Conservation (phyloP, 768 basidiomycete genomes). For the Kwoniella heveanensis region DNA sequence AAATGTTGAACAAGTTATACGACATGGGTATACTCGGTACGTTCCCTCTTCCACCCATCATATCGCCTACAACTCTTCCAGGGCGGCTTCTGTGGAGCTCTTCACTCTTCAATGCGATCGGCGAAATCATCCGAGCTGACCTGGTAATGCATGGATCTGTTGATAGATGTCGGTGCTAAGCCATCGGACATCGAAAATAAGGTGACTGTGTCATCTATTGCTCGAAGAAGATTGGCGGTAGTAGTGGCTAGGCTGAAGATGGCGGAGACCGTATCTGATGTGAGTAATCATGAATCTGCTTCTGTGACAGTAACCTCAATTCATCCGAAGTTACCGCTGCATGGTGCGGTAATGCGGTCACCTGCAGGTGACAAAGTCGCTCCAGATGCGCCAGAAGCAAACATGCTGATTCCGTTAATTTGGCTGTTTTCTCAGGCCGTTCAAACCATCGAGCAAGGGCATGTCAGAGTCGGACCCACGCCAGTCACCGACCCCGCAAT, state of each 20-base stretch:
- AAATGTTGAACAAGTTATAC: slow-evolving; percentile 90
- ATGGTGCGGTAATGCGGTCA: too few species aligned
- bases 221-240: slow-evolving; percentile 85
- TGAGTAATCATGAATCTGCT: too few species aligned
- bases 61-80: too few species aligned
- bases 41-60: slow-evolving; percentile 4
- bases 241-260: slow-evolving; percentile 90
- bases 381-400: not conserved
- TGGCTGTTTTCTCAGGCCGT: slow-evolving; percentile 63
- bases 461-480: slow-evolving; percentile 94
- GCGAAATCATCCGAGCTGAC: too few species aligned
- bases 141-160: too few species aligned
- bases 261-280: slow-evolving; percentile 92
- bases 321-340: too few species aligned
- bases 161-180: slow-evolving; percentile 74
- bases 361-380: too few species aligned
- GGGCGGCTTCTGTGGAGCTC: too few species aligned
- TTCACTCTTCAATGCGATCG: too few species aligned
- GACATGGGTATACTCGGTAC: slow-evolving; percentile 83
- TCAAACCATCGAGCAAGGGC: slow-evolving; percentile 97
- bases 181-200: slow-evolving; percentile 92
- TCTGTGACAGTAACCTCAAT: too few species aligned
- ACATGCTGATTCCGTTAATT: not conserved
- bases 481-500: slow-evolving; percentile 95
- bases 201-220: slow-evolving; percentile 92